phyloP scores from a whole-genome alignment of 768 basidiomycete species.

The Trametes punicea region DNA sequence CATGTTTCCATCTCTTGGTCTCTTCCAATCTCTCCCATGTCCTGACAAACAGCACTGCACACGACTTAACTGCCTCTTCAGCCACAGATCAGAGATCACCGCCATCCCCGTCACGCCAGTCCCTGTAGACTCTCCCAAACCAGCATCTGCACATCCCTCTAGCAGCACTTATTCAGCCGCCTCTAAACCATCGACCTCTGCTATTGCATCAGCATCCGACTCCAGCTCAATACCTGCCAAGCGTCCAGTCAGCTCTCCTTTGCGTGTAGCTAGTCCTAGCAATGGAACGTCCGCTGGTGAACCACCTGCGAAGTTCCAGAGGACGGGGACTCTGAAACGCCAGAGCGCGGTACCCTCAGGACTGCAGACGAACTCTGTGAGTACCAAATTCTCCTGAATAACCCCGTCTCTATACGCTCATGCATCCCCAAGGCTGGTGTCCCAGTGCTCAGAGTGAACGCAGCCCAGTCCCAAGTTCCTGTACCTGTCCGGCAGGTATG shows the following conservation, averaged over 20 bases:
- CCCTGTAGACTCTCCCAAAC: constrained; percentile 32
- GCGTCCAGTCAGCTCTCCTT: constrained; percentile 24
- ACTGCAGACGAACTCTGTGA: constrained; percentile 31
- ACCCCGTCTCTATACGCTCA: not conserved
- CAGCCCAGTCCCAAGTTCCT: constrained; percentile 68
- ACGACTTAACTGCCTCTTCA: constrained; percentile 60
- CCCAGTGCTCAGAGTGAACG: constrained; percentile 62
- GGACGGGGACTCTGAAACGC: constrained; percentile 41
- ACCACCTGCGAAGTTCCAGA: constrained; percentile 66
- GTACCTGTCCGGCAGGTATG: constrained; percentile 71
- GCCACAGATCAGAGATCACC: constrained; percentile 46
- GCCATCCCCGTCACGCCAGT: constrained; percentile 38
- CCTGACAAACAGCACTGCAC: constrained; percentile 50
- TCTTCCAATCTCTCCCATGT: constrained; percentile 59
- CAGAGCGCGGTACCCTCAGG: constrained; percentile 43
- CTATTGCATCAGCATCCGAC: not conserved
- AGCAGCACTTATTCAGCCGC: constrained; percentile 1
- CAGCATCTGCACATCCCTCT: not conserved
- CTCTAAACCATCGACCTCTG: constrained; percentile 15
- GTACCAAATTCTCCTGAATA: not conserved
- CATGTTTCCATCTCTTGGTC: constrained; percentile 64
- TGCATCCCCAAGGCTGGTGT: constrained; percentile 45
- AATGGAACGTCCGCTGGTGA: constrained; percentile 31
- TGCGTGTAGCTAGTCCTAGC: constrained; percentile 12
- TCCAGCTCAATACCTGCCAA: constrained; percentile 28